Evolutionary conservation across 257 asterid species (phyloP).

Genomic region (Solanum etuberosum): DNA sequence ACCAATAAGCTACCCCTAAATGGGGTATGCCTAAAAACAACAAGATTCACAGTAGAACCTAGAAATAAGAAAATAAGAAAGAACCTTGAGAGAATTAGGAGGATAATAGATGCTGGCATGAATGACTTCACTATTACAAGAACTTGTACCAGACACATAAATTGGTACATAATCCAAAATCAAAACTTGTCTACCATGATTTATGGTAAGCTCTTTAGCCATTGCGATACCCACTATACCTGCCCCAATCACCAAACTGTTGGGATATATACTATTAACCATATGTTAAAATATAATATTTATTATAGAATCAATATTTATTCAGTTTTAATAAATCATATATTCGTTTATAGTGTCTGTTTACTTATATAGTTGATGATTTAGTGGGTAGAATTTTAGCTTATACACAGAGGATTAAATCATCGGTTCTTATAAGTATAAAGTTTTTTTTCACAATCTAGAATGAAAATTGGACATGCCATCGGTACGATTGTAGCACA

Average conservation of each 20-base stretch:
- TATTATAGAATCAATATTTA: too few species aligned
- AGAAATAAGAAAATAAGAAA: not conserved
- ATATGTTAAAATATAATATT: too few species aligned
- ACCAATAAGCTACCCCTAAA: not conserved
- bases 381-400: too few species aligned
- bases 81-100: constrained; percentile 59
- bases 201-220: constrained; percentile 69
- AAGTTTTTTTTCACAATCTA: too few species aligned
- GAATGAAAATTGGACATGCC: too few species aligned
- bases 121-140: constrained; percentile 86
- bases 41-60: not conserved
- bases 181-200: constrained; percentile 53
- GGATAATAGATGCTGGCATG: constrained; percentile 87
- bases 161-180: constrained; percentile 65
- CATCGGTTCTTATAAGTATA: too few species aligned
- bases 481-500: too few species aligned
- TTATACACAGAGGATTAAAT: too few species aligned
- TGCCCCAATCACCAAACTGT: constrained; percentile 83
- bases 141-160: constrained; percentile 63
- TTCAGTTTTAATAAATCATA: too few species aligned
- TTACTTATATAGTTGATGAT: too few species aligned
- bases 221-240: constrained; percentile 81
- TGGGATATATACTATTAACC: too few species aligned
- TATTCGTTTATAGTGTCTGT: too few species aligned
- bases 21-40: not conserved